A percentile compares a stretch with the other conserved stretches of the same genome.
These are phyloP conservation scores for Apiotrichum mycotoxinovorans DNA, from an alignment of 1,284 basidiomycete species.

Conservation along the genomic window DNA sequence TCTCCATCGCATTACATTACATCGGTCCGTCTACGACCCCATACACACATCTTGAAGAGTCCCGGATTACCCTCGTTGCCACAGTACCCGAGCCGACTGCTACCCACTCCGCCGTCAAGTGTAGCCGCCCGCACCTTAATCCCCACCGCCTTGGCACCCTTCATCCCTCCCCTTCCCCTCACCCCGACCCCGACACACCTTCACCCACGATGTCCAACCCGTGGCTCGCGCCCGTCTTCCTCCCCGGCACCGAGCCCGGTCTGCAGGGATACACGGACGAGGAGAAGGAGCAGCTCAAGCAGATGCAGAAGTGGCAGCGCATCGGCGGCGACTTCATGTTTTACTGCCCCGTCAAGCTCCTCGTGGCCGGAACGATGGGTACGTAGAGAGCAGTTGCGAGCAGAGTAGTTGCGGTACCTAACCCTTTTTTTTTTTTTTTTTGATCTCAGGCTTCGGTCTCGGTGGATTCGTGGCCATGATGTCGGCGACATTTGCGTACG, in stretches of 20 bases:
- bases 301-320: conserved; percentile 71
- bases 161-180: background rate
- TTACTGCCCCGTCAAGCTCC: conserved; percentile 77
- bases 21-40: too few relatives aligned
- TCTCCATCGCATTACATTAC: too few relatives aligned
- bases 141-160: too few relatives aligned
- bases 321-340: conserved; percentile 70
- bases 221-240: conserved; percentile 45
- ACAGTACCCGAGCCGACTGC: too few relatives aligned
- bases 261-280: conserved; percentile 78
- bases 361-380: conserved; percentile 75
- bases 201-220: conserved; percentile 15
- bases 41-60: too few relatives aligned
- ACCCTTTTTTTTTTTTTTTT: too few relatives aligned
- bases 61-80: too few relatives aligned
- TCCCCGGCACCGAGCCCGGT: conserved; percentile 55
- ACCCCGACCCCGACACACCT: background rate
- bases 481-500: conserved; percentile 91
- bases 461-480: conserved; percentile 96
- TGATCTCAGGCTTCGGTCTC: conserved; percentile 83
- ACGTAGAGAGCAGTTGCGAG: conserved; percentile 37
- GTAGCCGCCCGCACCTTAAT: background rate
- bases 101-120: too few relatives aligned
- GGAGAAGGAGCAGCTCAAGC: conserved; percentile 64
- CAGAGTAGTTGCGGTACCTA: too few relatives aligned